Evolutionary conservation across 192 early-diverging fungal species (phyloP).

Genomic region (Podila horticola): DNA sequence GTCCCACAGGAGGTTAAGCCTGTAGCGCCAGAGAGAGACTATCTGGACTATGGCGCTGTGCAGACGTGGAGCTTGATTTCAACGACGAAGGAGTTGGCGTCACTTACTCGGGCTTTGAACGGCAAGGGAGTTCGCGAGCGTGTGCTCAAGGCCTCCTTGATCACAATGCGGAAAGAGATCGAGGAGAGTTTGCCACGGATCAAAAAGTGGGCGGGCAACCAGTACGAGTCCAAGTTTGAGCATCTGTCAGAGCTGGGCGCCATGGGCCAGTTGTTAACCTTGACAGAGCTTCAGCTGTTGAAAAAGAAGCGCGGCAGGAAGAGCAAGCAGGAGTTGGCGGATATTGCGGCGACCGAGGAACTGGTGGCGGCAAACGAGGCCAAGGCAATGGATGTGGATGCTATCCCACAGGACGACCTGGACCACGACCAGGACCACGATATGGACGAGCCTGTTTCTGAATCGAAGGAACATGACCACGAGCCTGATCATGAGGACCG

Average conservation of each 20-base stretch:
- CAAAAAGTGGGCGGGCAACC: conserved; percentile 20
- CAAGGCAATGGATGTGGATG: conserved; percentile 17
- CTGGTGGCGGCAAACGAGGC: conserved; percentile 13
- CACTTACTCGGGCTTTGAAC: conserved; percentile 36
- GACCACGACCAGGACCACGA: conserved; percentile 9
- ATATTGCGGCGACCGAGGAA: conserved; percentile 39
- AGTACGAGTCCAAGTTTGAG: conserved; percentile 15
- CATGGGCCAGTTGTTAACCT: conserved; percentile 29
- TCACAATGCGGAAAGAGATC: conserved; percentile 42
- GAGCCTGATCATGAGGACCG: neutral
- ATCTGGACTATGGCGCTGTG: conserved; percentile 37
- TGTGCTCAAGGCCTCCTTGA: conserved; percentile 29
- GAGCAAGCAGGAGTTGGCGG: conserved; percentile 43
- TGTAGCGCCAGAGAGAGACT: conserved; percentile 13
- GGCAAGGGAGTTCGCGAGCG: conserved; percentile 36
- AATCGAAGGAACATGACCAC: neutral
- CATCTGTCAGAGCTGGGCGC: conserved; percentile 23
- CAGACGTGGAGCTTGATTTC: conserved; percentile 46
- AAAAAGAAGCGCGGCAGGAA: conserved; percentile 41
- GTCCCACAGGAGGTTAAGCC: neutral
- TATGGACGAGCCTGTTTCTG: conserved; percentile 13
- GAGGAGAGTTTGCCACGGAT: conserved; percentile 29
- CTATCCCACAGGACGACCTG: neutral
- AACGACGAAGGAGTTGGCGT: conserved; percentile 35
- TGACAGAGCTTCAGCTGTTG: conserved; percentile 17